Percentiles rank a stretch among this genome's conserved stretches.
phyloP scores from a whole-genome alignment of 768 basidiomycete species.

The Pluteus cervinus region DNA sequence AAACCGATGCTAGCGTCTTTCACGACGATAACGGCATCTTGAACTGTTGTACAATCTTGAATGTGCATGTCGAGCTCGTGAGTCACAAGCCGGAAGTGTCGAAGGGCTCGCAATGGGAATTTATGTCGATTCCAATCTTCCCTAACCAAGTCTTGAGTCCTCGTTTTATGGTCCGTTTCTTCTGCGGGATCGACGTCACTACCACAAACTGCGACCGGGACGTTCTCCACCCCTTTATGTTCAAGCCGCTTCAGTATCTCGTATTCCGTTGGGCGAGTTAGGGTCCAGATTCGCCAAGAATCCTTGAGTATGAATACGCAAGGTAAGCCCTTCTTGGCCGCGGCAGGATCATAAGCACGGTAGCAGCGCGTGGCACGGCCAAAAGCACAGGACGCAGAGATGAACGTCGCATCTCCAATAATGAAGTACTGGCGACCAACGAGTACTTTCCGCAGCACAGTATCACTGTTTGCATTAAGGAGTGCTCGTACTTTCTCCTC shows the following conservation, averaged over 20 bases:
- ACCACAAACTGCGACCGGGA: background rate
- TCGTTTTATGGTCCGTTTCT: background rate
- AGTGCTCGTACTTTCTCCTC: background rate
- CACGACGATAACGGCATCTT: no score
- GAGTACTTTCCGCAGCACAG: background rate
- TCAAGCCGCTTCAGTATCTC: background rate
- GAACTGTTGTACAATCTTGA: no score
- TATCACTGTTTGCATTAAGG: background rate
- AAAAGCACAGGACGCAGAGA: background rate
- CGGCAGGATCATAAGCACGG: background rate
- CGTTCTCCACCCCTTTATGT: background rate
- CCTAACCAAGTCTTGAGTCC: background rate
- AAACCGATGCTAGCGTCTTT: no score
- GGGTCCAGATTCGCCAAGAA: background rate
- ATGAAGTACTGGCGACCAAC: background rate
- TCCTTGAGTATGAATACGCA: background rate
- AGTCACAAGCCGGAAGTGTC: no score
- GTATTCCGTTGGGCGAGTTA: background rate
- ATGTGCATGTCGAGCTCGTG: no score
- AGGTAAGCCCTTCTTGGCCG: no score
- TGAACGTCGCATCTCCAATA: background rate
- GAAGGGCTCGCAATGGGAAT: no score
- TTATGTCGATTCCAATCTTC: no score
- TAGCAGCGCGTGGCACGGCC: background rate
- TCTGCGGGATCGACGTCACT: no score